phyloP scores from a whole-genome alignment of 2,329 filamentous ascomycete genomes.

The Pestalotiopsis sp. region DNA sequence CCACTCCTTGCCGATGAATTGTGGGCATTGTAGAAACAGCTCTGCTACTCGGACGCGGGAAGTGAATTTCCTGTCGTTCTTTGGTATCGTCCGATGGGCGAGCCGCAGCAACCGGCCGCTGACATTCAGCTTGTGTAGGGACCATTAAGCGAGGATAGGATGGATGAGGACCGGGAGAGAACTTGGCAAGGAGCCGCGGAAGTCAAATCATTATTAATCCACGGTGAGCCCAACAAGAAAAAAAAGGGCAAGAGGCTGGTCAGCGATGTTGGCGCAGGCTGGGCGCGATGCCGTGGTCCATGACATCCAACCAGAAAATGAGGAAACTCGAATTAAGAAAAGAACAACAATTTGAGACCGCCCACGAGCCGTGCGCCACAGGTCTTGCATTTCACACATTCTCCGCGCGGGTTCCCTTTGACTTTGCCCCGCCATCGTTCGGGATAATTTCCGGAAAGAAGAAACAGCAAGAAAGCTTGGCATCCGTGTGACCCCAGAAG shows the following conservation, averaged over 20 bases:
- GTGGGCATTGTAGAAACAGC: neutral
- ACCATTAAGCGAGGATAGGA: neutral
- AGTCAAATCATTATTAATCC: neutral
- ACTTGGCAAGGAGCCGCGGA: neutral
- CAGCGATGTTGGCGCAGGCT: neutral
- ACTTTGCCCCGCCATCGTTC: neutral
- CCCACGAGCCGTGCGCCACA: neutral
- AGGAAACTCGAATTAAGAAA: neutral
- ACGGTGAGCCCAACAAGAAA: neutral
- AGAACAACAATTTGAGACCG: neutral
- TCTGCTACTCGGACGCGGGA: neutral
- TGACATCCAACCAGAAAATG: neutral
- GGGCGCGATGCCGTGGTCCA: neutral
- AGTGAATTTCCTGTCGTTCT: neutral
- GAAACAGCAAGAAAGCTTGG: neutral
- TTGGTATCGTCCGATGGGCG: neutral
- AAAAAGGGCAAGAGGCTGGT: neutral
- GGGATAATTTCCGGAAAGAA: neutral
- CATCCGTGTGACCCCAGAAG: neutral
- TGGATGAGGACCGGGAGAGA: neutral
- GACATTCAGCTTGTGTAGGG: neutral
- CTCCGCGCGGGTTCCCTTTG: neutral
- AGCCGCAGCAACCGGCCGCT: neutral
- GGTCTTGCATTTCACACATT: neutral
- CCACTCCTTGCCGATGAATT: neutral